A percentile compares a stretch with the other conserved stretches of the same genome.
These are phyloP conservation scores for Ophiostoma perfectum DNA, from an alignment of 2,329 filamentous ascomycete species.

Conservation along the genomic window DNA sequence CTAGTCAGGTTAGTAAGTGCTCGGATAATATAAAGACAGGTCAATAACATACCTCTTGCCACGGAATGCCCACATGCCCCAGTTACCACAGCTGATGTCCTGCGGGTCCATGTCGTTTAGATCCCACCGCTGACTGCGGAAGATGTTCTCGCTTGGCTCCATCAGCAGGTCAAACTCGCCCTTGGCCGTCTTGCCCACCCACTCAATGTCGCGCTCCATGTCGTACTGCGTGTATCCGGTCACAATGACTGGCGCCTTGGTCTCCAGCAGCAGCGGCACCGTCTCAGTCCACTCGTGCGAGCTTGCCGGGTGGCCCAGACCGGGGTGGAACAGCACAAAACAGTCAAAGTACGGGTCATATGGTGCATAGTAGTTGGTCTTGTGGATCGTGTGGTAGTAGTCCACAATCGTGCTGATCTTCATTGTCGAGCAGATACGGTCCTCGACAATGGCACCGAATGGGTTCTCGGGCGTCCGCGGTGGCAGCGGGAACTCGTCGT, in stretches of 20 bases:
- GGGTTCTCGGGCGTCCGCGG: slow-evolving; percentile 79
- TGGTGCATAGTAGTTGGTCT: slow-evolving; percentile 82
- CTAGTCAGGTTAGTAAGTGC: neutral
- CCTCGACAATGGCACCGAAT: slow-evolving; percentile 90
- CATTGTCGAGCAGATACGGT: slow-evolving; percentile 78
- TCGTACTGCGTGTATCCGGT: slow-evolving; percentile 96
- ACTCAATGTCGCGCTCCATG: slow-evolving; percentile 86
- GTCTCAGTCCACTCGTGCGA: slow-evolving; percentile 93
- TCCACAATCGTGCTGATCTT: slow-evolving; percentile 98
- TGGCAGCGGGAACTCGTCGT: slow-evolving; percentile 86
- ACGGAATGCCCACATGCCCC: slow-evolving; percentile 94
- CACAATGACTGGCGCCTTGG: slow-evolving; percentile 88
- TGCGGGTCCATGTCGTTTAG: slow-evolving; percentile 92
- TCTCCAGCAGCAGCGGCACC: slow-evolving; percentile 82
- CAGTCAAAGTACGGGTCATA: slow-evolving; percentile 99
- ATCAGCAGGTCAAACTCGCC: slow-evolving; percentile 91
- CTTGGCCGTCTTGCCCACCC: slow-evolving; percentile 76
- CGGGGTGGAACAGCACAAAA: slow-evolving; percentile 95
- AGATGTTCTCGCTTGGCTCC: slow-evolving; percentile 87
- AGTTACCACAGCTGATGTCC: slow-evolving; percentile 92
- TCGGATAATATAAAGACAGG: neutral
- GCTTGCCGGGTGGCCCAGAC: slow-evolving; percentile 86
- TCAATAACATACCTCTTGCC: slow-evolving; percentile 76
- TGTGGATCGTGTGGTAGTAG: slow-evolving; percentile 95
- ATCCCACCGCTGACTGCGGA: slow-evolving; percentile 94